Evolutionary conservation across 148 eudicot genomes (phyloP).

Genomic region (Vaccinium vitisidaea): DNA sequence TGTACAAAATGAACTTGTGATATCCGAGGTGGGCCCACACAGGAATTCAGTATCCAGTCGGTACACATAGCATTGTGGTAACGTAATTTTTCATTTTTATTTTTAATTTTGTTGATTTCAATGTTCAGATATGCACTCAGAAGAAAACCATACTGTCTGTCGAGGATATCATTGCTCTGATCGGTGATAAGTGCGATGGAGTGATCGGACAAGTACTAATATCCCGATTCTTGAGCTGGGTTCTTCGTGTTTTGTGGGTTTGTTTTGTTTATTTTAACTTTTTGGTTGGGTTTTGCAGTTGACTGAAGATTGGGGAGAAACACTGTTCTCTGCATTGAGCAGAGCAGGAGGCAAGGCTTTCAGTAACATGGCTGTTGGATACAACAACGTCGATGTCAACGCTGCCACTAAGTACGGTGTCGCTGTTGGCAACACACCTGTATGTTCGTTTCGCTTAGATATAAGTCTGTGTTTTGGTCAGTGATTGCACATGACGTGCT

Average conservation of each 20-base stretch:
- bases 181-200: constrained; percentile 93
- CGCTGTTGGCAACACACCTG: constrained; percentile 99
- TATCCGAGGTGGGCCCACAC: neutral
- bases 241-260: neutral
- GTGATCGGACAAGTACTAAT: constrained; percentile 84
- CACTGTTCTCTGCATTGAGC: constrained; percentile 92
- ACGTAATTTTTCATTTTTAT: neutral
- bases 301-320: constrained; percentile 99
- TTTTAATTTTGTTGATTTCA: neutral
- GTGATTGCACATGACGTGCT: neutral
- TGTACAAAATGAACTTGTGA: neutral
- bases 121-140: constrained; percentile 79
- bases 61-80: neutral
- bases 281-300: constrained; percentile 38
- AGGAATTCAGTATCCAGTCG: neutral
- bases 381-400: constrained; percentile 90
- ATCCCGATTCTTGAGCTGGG: neutral
- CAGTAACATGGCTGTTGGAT: constrained; percentile 99
- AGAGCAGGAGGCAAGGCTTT: constrained; percentile 95
- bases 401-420: constrained; percentile 91
- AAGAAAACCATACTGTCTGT: constrained; percentile 89
- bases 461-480: neutral
- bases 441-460: constrained; percentile 30
- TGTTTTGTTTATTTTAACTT: neutral
- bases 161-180: constrained; percentile 88